Evolutionary conservation across 495 filamentous ascomycete species (phyloP).

Genomic region (Podospora comata): DNA sequence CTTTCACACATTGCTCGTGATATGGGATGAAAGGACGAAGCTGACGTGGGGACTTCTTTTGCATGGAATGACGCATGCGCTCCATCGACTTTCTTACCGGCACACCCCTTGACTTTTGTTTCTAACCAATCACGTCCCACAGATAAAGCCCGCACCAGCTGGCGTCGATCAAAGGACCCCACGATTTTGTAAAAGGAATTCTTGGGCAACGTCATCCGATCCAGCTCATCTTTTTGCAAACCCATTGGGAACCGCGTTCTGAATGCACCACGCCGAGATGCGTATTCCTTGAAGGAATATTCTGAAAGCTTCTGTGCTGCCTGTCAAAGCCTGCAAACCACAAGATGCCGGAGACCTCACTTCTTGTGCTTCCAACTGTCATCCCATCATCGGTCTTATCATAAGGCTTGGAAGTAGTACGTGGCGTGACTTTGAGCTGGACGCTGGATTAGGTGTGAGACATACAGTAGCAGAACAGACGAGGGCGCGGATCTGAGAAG

Average conservation of each 20-base stretch:
- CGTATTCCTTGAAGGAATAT: background rate
- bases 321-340: background rate
- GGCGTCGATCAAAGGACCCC: conserved; percentile 2
- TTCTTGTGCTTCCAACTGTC: conserved; percentile 15
- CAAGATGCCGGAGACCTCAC: background rate
- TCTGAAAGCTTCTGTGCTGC: background rate
- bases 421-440: background rate
- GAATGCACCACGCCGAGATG: background rate
- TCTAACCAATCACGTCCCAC: background rate
- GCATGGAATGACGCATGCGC: conserved; percentile 2
- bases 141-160: background rate
- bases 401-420: background rate
- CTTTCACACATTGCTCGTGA: background rate
- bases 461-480: background rate
- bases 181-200: conserved; percentile 2
- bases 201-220: conserved; percentile 8
- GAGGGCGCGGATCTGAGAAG: background rate
- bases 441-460: background rate
- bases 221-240: background rate
- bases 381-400: conserved; percentile 10
- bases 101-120: background rate
- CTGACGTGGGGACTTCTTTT: background rate
- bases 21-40: conserved; percentile 2
- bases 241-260: background rate
- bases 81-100: background rate